phyloP scores from a whole-genome alignment of 2,329 filamentous ascomycete species.

The Penicillium aurantiogriseum region DNA sequence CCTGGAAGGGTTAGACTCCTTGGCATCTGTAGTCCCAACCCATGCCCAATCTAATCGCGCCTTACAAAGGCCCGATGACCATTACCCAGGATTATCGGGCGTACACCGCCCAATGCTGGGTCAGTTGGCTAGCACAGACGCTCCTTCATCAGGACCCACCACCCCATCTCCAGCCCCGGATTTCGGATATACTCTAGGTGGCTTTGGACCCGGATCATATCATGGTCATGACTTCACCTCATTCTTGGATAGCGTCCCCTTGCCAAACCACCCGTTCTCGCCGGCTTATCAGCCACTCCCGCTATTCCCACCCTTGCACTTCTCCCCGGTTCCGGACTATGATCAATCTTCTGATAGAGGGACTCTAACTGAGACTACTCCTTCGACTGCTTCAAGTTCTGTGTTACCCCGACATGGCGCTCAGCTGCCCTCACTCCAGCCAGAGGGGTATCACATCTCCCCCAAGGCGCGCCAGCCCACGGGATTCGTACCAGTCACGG shows the following conservation, averaged over 20 bases:
- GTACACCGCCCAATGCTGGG: constrained; percentile 16
- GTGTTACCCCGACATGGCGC: constrained; percentile 35
- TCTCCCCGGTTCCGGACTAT: constrained; percentile 28
- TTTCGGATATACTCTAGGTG: constrained; percentile 23
- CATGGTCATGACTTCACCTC: constrained; percentile 38
- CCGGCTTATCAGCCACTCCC: constrained; percentile 36
- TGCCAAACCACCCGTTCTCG: constrained; percentile 36
- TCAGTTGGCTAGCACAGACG: constrained; percentile 11
- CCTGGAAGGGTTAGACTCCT: constrained; percentile 29
- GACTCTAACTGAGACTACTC: constrained; percentile 9
- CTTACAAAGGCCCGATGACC: constrained; percentile 12
- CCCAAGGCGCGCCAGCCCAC: constrained; percentile 28
- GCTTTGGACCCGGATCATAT: constrained; percentile 18
- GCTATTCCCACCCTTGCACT: constrained; percentile 31
- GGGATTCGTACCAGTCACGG: constrained; percentile 31
- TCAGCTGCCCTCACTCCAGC: constrained; percentile 35
- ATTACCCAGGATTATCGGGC: constrained; percentile 10
- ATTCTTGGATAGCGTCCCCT: constrained; percentile 35
- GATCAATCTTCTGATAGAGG: constrained; percentile 22
- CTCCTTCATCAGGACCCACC: constrained; percentile 16
- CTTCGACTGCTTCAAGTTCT: constrained; percentile 29
- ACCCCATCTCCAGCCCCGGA: constrained; percentile 26
- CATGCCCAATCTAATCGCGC: constrained; percentile 15
- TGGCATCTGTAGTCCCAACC: constrained; percentile 31
- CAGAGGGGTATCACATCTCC: constrained; percentile 28